A percentile compares a stretch with the other conserved stretches of the same genome.
Evolutionary conservation across 495 filamentous ascomycete species (phyloP).

Genomic region (Penicillium steckii): DNA sequence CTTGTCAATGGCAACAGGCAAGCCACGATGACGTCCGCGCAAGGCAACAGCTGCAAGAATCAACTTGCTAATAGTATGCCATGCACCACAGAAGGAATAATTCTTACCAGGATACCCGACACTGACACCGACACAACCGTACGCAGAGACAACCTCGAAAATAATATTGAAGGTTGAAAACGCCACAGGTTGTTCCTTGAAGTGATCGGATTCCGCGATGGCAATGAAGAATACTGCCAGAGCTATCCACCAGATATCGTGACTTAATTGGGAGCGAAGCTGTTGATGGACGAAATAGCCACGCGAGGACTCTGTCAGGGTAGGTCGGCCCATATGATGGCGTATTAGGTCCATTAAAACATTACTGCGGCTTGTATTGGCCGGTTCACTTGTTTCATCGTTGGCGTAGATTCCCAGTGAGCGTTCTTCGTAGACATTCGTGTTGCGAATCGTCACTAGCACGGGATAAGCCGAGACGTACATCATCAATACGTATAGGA

Average conservation of each 20-base stretch:
- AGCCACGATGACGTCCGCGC: conserved; percentile 71
- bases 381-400: conserved; percentile 26
- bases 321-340: conserved; percentile 29
- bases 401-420: conserved; percentile 63
- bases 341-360: conserved; percentile 25
- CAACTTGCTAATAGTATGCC: conserved; percentile 69
- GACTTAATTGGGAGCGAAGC: conserved; percentile 75
- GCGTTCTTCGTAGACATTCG: conserved; percentile 78
- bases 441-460: conserved; percentile 59
- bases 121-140: conserved; percentile 80
- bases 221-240: conserved; percentile 71
- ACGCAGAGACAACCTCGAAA: conserved; percentile 82
- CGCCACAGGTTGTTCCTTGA: conserved; percentile 59
- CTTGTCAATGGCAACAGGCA: conserved; percentile 79
- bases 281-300: conserved; percentile 61
- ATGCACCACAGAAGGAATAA: conserved; percentile 70
- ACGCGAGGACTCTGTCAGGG: conserved; percentile 32
- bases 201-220: conserved; percentile 68
- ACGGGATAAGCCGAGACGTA: conserved; percentile 67
- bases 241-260: conserved; percentile 86
- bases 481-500: conserved; percentile 93
- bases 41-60: conserved; percentile 74
- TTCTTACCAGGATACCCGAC: conserved; percentile 64
- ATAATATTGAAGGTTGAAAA: conserved; percentile 85
- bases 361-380: conserved; percentile 20